Base-by-base conservation (phyloP, 2,329 filamentous ascomycete genomes). In the Fusarium decemcellulare region DNA sequence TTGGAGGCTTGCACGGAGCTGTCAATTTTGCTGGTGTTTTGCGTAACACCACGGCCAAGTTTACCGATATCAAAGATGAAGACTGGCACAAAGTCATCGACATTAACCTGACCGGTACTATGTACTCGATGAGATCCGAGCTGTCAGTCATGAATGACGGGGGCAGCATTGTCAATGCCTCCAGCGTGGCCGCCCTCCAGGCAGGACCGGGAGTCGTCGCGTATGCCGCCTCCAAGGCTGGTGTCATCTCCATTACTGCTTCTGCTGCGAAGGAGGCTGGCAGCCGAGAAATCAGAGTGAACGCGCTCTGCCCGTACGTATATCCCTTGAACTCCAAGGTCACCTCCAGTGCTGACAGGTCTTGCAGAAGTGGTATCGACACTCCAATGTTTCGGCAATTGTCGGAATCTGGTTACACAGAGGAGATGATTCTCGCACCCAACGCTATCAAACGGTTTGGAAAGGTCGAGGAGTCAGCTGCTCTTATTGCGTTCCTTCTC, bases 211-310 rank as follows among this genome's bases (percentile, higher is more conserved):
- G 47, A 6, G 47, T 46, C 40, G 53, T 14, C 8, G 16, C 63
- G 1, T 65, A 65, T 23, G 54, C 53, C 3, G 53, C 53, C 6
- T 53, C 43, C 15, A 65, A 65, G n/a, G 46, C 57, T n/a, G 63
- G 39, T 12, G 44, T 65, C 1, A 18, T 39, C 7, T 47, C 52
- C 8, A 16, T 65, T 8, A 62, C 63, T 4, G 37, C 18, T 15
- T 54, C 42, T 5, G 40, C 54, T 3, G 63, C 63, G n/a, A 65
- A 62, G 48, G 63, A 65, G 10, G 16, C 52, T 14, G 63, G 58
- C 10, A 10, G 9, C 2, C 16, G 59, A 2, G 42, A 42, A 11
- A 65, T 65, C 34, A 29, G 63, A 14, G 48, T 53, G 27, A 65
- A 65, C 23, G 48, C 52, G 5, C 36, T 62, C 14, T 51, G 46